phyloP scores from a whole-genome alignment of 108 stramenopile genomes.

The Pseudonitzschia multiseries region DNA sequence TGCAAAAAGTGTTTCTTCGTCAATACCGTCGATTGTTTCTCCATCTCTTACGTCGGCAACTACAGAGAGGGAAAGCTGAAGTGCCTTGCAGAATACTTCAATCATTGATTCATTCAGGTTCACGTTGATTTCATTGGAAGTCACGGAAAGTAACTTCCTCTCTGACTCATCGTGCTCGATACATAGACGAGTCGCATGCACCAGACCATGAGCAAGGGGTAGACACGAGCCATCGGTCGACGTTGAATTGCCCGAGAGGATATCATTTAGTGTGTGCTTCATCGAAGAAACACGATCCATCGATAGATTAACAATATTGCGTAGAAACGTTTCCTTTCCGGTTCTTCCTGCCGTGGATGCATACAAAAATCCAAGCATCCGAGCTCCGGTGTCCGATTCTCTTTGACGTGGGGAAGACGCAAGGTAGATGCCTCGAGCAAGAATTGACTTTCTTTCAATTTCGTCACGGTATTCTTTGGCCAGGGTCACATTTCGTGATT shows the following conservation, averaged over 20 bases:
- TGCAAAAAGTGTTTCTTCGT: slow-evolving; percentile 22
- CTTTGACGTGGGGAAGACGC: slow-evolving; percentile 64
- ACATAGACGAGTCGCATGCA: slow-evolving; percentile 41
- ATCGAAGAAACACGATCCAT: slow-evolving; percentile 25
- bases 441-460: neutral
- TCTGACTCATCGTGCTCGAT: slow-evolving; percentile 24
- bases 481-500: slow-evolving; percentile 15
- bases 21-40: slow-evolving; percentile 45
- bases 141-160: slow-evolving; percentile 1
- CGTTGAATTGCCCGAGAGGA: neutral
- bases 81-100: slow-evolving; percentile 34
- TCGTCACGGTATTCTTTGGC: slow-evolving; percentile 23
- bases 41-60: slow-evolving; percentile 60
- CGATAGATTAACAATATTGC: slow-evolving; percentile 17
- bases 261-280: slow-evolving; percentile 23
- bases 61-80: slow-evolving; percentile 54
- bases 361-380: slow-evolving; percentile 47
- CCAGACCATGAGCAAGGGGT: slow-evolving; percentile 69
- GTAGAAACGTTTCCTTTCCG: slow-evolving; percentile 15
- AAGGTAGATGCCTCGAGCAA: slow-evolving; percentile 46
- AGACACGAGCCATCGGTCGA: slow-evolving; percentile 24
- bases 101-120: slow-evolving; percentile 28
- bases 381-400: slow-evolving; percentile 67
- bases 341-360: neutral
- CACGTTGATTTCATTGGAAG: slow-evolving; percentile 2